Base-by-base conservation (phyloP, 1,139 yeast genomes). In the Diutina catenulata region DNA sequence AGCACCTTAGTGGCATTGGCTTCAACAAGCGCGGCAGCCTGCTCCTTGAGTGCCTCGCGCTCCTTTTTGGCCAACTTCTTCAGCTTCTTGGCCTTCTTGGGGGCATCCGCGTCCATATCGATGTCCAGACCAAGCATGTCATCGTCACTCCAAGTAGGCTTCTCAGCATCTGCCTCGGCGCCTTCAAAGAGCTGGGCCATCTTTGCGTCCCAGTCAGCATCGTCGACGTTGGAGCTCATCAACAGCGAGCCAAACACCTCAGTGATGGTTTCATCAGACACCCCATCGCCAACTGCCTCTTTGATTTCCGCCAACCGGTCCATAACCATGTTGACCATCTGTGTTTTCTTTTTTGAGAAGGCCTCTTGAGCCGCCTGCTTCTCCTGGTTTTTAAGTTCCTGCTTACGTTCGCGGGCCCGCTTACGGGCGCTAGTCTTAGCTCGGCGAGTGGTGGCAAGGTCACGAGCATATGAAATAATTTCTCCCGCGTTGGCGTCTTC, bases 391-490 rank as follows among this genome's bases (percentile, higher is more conserved):
- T 68, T 74, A 37, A 63, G 69, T 37, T 74, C 80, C 41, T 64
- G 71, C 55, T 77, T 75, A 52, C 67, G 71, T 38, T 86, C 91
- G 62, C 98, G 76, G 58, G 79, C 80, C 56, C 80, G 74, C 62
- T 86, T 86, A 50, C 98, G 74, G 16, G 82, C 59, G 47, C 78
- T 76, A 42, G 80, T 71, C 38, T 76, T 78, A 18, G 80, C 75
- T 54, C 98, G 73, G 61, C 98, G 78, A 50, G 87, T 68, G 0
- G 97, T 86, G 21, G 94, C 94, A 55, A 87, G 95, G 45, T 72
- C 82, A 70, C 99, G 86, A 4, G 98, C 97, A 62, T 91, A 93
- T n/a, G 95, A 80, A 24, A 87, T 80, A 56, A 93, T 84, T 52
- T 91, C 96, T 0, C 91, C 84, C 8, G 95, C 73, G 47, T 76